Conservation (phyloP, 169 alveolate genomes). For the Plasmodium reichenowi region DNA sequence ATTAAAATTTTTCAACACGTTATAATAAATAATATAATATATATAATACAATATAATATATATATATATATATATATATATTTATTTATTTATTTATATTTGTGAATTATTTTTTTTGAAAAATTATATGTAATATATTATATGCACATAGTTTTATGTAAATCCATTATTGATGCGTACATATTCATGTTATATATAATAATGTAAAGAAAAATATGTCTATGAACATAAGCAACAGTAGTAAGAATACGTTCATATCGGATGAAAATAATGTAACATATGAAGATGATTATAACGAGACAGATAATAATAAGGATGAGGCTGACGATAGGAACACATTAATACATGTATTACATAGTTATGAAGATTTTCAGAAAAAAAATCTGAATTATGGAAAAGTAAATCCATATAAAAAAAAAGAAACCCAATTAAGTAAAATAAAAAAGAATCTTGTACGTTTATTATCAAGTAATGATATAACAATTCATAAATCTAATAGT, state of each 20-base stretch:
- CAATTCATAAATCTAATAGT: not conserved
- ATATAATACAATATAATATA: no score
- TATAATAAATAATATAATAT: no score
- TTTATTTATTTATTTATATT: no score
- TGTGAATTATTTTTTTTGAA: no score
- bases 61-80: no score
- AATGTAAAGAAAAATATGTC: constrained; percentile 5
- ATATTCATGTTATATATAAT: not conserved
- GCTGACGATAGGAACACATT: constrained; percentile 37
- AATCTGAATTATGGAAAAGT: constrained; percentile 55
- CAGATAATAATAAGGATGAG: constrained; percentile 15
- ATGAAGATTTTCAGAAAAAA: constrained; percentile 73
- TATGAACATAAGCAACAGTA: constrained; percentile 1
- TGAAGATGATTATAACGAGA: constrained; percentile 17
- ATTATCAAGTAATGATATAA: constrained; percentile 41
- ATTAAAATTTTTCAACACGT: no score
- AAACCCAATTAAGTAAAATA: constrained; percentile 35
- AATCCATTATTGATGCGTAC: not conserved
- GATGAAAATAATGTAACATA: constrained; percentile 1
- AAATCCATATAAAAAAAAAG: constrained; percentile 60
- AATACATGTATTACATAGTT: constrained; percentile 70
- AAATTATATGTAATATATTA: no score
- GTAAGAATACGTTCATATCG: not conserved
- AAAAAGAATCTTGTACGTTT: constrained; percentile 18
- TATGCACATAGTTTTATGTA: no score